These are phyloP conservation scores for Dryas drummondii DNA, from an alignment of 306 rosid genomes.

Conservation along the genomic window DNA sequence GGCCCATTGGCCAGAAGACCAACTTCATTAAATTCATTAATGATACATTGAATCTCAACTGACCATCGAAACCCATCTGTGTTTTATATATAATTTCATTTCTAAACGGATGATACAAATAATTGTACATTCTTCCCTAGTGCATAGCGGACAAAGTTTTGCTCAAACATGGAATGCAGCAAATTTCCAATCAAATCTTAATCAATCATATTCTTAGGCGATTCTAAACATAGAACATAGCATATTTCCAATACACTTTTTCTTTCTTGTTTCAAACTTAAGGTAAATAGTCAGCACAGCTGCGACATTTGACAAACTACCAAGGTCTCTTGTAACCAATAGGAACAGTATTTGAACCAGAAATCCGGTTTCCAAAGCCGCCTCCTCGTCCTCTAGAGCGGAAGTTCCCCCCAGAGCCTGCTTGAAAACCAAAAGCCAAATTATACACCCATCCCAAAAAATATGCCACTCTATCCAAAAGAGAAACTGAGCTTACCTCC, in stretches of 20 bases:
- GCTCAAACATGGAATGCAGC: background rate
- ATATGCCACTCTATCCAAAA: background rate
- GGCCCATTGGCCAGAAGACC: too few relatives aligned
- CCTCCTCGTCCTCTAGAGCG: slow-evolving; percentile 84
- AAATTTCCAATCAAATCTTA: background rate
- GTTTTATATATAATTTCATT: too few relatives aligned
- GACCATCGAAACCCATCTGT: too few relatives aligned
- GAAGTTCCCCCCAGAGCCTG: slow-evolving; percentile 68
- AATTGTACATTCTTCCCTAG: too few relatives aligned
- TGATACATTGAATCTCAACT: too few relatives aligned
- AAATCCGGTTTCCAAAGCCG: slow-evolving; percentile 64
- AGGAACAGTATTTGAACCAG: slow-evolving; percentile 78
- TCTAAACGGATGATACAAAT: too few relatives aligned
- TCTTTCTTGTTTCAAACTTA: background rate
- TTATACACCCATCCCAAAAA: slow-evolving; percentile 8
- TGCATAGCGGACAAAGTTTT: too few relatives aligned
- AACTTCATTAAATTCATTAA: too few relatives aligned
- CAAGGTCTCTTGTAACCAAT: slow-evolving; percentile 64
- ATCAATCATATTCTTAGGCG: background rate
- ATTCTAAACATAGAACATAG: background rate
- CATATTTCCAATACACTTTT: background rate
- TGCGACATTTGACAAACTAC: slow-evolving; percentile 29
- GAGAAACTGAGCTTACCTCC: slow-evolving; percentile 37
- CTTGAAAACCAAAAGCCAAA: background rate
- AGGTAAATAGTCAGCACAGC: background rate